Evolutionary conservation across 768 basidiomycete species (phyloP).

Genomic region (Tulasnella sp.): DNA sequence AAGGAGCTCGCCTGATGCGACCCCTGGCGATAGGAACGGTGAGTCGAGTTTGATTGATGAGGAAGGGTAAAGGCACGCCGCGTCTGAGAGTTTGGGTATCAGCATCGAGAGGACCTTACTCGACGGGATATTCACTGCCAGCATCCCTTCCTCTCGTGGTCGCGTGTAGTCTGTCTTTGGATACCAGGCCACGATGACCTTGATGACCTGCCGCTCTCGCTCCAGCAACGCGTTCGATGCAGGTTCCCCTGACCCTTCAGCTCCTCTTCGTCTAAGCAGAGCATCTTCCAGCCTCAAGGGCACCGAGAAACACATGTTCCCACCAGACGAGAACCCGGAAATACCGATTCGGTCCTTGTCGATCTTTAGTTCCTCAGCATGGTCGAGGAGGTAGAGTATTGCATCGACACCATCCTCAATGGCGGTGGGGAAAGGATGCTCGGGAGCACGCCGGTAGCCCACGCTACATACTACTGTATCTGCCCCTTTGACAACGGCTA

Average conservation of each 20-base stretch:
- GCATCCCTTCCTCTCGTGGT: slow-evolving; percentile 34
- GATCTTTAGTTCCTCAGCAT: slow-evolving; percentile 42
- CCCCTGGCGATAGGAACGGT: slow-evolving; percentile 42
- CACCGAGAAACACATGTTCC: not conserved
- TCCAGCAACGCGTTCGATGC: slow-evolving; percentile 45
- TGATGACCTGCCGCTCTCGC: slow-evolving; percentile 26
- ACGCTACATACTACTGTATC: slow-evolving; percentile 54
- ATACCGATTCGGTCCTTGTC: slow-evolving; percentile 50
- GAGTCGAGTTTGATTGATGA: slow-evolving; percentile 58
- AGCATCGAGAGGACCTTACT: slow-evolving; percentile 60
- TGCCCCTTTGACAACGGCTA: slow-evolving; percentile 26
- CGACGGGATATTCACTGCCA: slow-evolving; percentile 47
- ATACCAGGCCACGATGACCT: slow-evolving; percentile 1
- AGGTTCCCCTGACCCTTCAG: slow-evolving; percentile 16
- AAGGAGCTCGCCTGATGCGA: slow-evolving; percentile 48
- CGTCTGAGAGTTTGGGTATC: slow-evolving; percentile 51
- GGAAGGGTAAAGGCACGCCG: slow-evolving; percentile 50
- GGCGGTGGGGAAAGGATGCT: slow-evolving; percentile 58
- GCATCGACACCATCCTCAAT: slow-evolving; percentile 59
- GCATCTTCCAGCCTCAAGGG: not conserved
- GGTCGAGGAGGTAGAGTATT: slow-evolving; percentile 46
- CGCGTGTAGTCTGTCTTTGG: not conserved
- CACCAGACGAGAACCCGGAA: slow-evolving; percentile 65
- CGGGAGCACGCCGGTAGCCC: slow-evolving; percentile 63
- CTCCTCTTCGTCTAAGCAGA: not conserved